A percentile compares a stretch with the other conserved stretches of the same genome.
These are phyloP conservation scores for Radiomyces spectabilis DNA, from an alignment of 192 early-diverging fungal species.

Conservation along the genomic window DNA sequence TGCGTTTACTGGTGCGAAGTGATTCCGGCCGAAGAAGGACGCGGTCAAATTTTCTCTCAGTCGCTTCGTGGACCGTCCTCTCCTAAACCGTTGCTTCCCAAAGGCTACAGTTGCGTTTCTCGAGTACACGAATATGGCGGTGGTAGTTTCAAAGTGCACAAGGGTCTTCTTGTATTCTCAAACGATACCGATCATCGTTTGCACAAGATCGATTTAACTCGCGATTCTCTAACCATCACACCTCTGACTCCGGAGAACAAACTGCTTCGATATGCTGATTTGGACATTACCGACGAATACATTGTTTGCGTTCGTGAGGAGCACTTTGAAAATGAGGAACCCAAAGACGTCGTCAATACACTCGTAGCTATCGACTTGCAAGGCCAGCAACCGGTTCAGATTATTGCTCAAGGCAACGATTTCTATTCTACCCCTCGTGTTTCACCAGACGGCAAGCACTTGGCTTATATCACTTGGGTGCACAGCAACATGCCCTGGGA, in stretches of 20 bases:
- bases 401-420: constrained; percentile 49
- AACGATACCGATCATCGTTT: constrained; percentile 51
- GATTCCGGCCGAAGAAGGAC: constrained; percentile 12
- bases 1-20: constrained; percentile 14
- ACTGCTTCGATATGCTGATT: constrained; percentile 54
- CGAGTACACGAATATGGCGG: constrained; percentile 79
- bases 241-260: constrained; percentile 41
- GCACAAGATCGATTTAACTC: constrained; percentile 35
- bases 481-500: constrained; percentile 82
- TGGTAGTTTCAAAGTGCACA: constrained; percentile 46
- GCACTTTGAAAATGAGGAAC: constrained; percentile 50
- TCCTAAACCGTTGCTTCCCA: constrained; percentile 28
- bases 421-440: constrained; percentile 64
- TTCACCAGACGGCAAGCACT: constrained; percentile 28
- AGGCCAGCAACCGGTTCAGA: constrained; percentile 23
- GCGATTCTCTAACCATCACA: constrained; percentile 11
- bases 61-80: background rate
- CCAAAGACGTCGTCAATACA: constrained; percentile 43
- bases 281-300: constrained; percentile 48
- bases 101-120: constrained; percentile 52
- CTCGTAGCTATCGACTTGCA: constrained; percentile 50
- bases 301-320: constrained; percentile 64
- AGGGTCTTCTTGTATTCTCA: constrained; percentile 51
- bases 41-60: constrained; percentile 14
- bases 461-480: constrained; percentile 64